Conservation (phyloP, 108 stramenopile species). For the Pseudonitzschia pungens region DNA sequence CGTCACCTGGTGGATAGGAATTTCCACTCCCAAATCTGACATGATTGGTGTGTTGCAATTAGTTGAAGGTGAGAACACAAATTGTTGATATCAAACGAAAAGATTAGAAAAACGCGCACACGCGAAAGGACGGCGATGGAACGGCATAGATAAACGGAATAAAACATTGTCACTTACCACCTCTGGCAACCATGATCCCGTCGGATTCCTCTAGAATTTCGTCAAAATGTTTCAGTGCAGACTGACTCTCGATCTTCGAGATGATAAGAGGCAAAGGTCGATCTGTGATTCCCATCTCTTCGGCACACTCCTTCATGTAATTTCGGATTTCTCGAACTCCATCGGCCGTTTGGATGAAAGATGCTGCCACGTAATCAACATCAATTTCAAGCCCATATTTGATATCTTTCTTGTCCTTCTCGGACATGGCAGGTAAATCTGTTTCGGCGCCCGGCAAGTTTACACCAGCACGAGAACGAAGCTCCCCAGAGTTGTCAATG, state of each 20-base stretch:
- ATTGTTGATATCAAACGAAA: not conserved
- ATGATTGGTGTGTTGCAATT: slow-evolving; percentile 16
- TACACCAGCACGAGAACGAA: slow-evolving; percentile 94
- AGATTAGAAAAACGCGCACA: not conserved
- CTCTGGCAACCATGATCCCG: slow-evolving; percentile 89
- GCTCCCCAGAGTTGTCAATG: slow-evolving; percentile 79
- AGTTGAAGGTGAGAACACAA: slow-evolving; percentile 18
- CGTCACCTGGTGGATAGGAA: slow-evolving; percentile 91
- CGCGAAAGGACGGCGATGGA: too few species aligned
- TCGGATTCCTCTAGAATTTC: slow-evolving; percentile 85
- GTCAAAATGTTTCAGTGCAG: slow-evolving; percentile 86
- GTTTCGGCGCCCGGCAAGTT: slow-evolving; percentile 96
- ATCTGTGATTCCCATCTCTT: slow-evolving; percentile 67
- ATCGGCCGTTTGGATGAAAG: slow-evolving; percentile 86
- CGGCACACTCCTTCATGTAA: slow-evolving; percentile 73
- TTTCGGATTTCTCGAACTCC: slow-evolving; percentile 81
- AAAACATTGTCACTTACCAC: slow-evolving; percentile 12
- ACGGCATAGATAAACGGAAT: not conserved
- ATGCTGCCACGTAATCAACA: slow-evolving; percentile 91
- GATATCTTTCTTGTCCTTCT: slow-evolving; percentile 86
- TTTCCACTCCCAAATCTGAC: slow-evolving; percentile 90
- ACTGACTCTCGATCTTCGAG: slow-evolving; percentile 82
- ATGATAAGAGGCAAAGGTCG: slow-evolving; percentile 77
- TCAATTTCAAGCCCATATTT: slow-evolving; percentile 86
- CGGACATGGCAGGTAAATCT: slow-evolving; percentile 86